These are phyloP conservation scores for Penicillium fimorum DNA, from an alignment of 495 filamentous ascomycete genomes.

Conservation along the genomic window DNA sequence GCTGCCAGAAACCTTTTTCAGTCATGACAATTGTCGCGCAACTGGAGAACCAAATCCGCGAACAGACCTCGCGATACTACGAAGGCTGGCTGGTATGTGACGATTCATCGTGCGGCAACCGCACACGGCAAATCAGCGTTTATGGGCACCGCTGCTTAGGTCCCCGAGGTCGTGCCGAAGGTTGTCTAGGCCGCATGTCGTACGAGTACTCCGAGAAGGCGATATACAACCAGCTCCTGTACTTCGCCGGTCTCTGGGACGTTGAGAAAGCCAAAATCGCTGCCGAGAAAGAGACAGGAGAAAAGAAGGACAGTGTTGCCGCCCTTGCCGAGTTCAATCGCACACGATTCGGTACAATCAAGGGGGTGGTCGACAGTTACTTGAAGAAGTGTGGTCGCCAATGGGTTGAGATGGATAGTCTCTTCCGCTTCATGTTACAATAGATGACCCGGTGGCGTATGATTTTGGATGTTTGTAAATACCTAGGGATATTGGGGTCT, in stretches of 20 bases:
- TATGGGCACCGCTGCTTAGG: slow-evolving; percentile 89
- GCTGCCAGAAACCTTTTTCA: slow-evolving; percentile 62
- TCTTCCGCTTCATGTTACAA: slow-evolving; percentile 71
- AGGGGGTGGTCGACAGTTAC: slow-evolving; percentile 78
- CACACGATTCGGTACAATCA: slow-evolving; percentile 69
- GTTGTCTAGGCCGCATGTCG: slow-evolving; percentile 82
- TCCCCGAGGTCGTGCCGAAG: slow-evolving; percentile 73
- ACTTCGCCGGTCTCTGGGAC: slow-evolving; percentile 83
- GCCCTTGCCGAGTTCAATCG: slow-evolving; percentile 79
- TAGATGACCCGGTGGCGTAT: slow-evolving; percentile 26
- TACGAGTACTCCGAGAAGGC: slow-evolving; percentile 87
- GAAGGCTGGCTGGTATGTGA: slow-evolving; percentile 89
- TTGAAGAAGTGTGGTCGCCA: slow-evolving; percentile 89
- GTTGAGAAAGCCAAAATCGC: slow-evolving; percentile 73
- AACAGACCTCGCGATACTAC: slow-evolving; percentile 79
- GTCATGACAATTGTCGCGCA: slow-evolving; percentile 79
- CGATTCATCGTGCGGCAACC: slow-evolving; percentile 79
- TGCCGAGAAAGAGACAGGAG: slow-evolving; percentile 42
- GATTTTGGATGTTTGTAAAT: slow-evolving; percentile 29
- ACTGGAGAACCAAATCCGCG: slow-evolving; percentile 77
- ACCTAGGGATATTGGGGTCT: slow-evolving; percentile 12
- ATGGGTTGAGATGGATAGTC: slow-evolving; percentile 93
- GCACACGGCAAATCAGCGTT: slow-evolving; percentile 88
- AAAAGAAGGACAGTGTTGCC: slow-evolving; percentile 59
- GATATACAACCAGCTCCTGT: slow-evolving; percentile 92